Percentiles rank a stretch among this genome's conserved stretches.
These are phyloP conservation scores for Butyriboletus loyo DNA, from an alignment of 768 basidiomycete genomes.

Conservation along the genomic window DNA sequence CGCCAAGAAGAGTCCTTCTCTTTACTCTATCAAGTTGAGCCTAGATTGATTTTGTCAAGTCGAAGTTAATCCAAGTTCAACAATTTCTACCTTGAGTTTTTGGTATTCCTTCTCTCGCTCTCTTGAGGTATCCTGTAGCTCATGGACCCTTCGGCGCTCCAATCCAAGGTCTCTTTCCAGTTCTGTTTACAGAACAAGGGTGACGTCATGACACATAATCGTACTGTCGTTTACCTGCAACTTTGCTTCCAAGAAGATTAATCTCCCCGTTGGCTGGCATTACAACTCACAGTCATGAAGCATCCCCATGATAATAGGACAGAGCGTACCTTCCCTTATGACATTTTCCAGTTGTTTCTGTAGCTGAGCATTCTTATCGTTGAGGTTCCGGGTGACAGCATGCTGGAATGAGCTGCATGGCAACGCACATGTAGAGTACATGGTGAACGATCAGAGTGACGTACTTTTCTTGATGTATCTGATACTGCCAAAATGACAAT, in stretches of 20 bases:
- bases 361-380: constrained; percentile 76
- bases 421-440: constrained; percentile 1
- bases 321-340: constrained; percentile 66
- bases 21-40: constrained; percentile 79
- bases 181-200: constrained; percentile 41
- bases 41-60: constrained; percentile 34
- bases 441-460: constrained; percentile 2
- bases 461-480: constrained; percentile 82
- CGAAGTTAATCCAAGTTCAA: not conserved
- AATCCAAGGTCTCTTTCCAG: constrained; percentile 77
- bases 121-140: constrained; percentile 68
- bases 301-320: not conserved
- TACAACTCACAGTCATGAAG: not conserved
- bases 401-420: constrained; percentile 63
- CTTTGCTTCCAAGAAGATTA: constrained; percentile 64
- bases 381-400: constrained; percentile 75
- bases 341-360: constrained; percentile 87
- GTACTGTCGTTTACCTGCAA: constrained; percentile 44
- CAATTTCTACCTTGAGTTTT: constrained; percentile 63
- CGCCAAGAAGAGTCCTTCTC: constrained; percentile 68
- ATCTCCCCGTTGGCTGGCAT: constrained; percentile 74
- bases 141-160: constrained; percentile 70
- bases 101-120: constrained; percentile 87
- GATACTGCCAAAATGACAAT: constrained; percentile 90
- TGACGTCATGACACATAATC: not conserved